These are phyloP conservation scores for Alnus glutinosa DNA, from an alignment of 306 rosid genomes.

Conservation along the genomic window DNA sequence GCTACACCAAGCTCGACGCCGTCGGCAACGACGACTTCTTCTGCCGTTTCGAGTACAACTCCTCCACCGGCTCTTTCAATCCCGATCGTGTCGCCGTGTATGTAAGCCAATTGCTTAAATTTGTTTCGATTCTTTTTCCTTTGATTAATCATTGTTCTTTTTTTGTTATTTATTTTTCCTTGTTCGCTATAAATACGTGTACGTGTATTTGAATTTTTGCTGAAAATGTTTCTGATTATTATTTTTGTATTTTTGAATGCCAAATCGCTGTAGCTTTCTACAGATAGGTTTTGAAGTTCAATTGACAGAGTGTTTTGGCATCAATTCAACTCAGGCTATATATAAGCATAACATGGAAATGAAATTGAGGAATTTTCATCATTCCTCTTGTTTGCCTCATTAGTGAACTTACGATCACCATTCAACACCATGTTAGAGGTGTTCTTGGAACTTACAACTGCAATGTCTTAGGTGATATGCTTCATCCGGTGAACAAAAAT, in stretches of 20 bases:
- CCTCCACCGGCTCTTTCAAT: slow-evolving; percentile 86
- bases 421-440: no score
- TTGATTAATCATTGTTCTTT: no score
- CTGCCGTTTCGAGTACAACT: slow-evolving; percentile 96
- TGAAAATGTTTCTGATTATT: neutral
- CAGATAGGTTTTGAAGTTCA: neutral
- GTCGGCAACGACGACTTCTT: slow-evolving; percentile 98
- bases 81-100: slow-evolving; percentile 99
- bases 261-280: neutral
- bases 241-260: neutral
- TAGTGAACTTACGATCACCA: no score
- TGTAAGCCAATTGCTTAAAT: slow-evolving; percentile 24
- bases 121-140: neutral
- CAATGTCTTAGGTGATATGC: no score
- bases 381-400: neutral
- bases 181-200: neutral
- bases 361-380: neutral
- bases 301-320: neutral
- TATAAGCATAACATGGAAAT: neutral
- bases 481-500: no score
- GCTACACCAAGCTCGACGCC: slow-evolving; percentile 93
- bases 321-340: neutral
- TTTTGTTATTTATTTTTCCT: no score
- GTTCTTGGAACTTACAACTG: no score
- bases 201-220: neutral